Evolutionary conservation across 768 basidiomycete genomes (phyloP).

Genomic region (Chalciporus chontae): DNA sequence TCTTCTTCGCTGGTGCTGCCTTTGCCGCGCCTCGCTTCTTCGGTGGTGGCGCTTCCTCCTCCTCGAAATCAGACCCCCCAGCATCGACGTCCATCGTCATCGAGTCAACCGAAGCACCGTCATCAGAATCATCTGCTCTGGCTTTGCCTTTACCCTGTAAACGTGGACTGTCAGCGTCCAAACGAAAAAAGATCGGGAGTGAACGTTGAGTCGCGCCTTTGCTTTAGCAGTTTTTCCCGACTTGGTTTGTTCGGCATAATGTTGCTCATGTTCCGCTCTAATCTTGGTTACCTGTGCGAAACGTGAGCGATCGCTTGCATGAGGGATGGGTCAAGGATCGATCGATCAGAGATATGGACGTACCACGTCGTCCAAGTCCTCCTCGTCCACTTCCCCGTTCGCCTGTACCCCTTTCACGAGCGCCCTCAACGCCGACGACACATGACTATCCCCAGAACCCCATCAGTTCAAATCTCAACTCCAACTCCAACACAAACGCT

Average conservation of each 20-base stretch:
- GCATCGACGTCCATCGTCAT: conserved; percentile 75
- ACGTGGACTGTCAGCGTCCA: neutral
- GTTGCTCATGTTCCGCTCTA: conserved; percentile 66
- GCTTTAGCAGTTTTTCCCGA: conserved; percentile 37
- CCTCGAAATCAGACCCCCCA: conserved; percentile 49
- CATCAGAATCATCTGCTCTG: conserved; percentile 51
- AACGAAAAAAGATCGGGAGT: too few relatives aligned
- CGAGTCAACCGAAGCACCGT: conserved; percentile 52
- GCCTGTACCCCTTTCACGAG: conserved; percentile 68
- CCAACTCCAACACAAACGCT: conserved; percentile 32
- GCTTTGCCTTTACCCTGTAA: conserved; percentile 51
- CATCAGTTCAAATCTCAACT: neutral
- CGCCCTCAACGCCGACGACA: conserved; percentile 50
- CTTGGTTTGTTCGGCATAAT: conserved; percentile 49
- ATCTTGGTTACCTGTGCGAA: conserved; percentile 56
- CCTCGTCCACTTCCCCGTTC: conserved; percentile 67
- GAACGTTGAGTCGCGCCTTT: conserved; percentile 35
- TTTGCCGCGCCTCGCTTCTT: conserved; percentile 33
- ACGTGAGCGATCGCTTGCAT: too few relatives aligned
- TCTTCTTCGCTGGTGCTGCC: conserved; percentile 34
- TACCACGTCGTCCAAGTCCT: conserved; percentile 72
- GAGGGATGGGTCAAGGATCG: neutral
- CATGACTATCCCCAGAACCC: conserved; percentile 50
- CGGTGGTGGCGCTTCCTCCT: conserved; percentile 43
- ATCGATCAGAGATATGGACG: conserved; percentile 19